Evolutionary conservation across 1,139 yeast species (phyloP).

Genomic region (Candida sp.): DNA sequence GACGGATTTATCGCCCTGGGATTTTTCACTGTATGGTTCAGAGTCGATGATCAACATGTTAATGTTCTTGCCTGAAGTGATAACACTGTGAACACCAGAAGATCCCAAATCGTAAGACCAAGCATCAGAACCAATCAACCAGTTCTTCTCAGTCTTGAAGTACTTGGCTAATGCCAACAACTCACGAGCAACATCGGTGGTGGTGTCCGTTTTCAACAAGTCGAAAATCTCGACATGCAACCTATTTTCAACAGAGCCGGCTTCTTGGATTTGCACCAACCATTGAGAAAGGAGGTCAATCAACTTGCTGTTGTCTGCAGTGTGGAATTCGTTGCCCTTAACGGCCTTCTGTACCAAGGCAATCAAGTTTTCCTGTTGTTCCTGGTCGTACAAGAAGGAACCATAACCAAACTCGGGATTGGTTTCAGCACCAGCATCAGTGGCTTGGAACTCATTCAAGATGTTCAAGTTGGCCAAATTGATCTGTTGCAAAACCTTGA

Average conservation of each 20-base stretch:
- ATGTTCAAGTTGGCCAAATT: conserved; percentile 51
- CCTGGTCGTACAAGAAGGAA: conserved; percentile 61
- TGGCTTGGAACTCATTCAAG: conserved; percentile 52
- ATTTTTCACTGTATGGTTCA: conserved; percentile 68
- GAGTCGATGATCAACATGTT: conserved; percentile 90
- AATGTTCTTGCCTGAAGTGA: conserved; percentile 76
- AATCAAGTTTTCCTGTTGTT: conserved; percentile 52
- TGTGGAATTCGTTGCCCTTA: conserved; percentile 50
- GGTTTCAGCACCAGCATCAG: conserved; percentile 46
- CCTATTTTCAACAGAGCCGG: conserved; percentile 27
- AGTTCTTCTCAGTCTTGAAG: conserved; percentile 56
- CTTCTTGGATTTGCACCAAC: conserved; percentile 53
- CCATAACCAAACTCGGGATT: conserved; percentile 93
- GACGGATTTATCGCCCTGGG: conserved; percentile 19
- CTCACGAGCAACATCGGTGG: conserved; percentile 40
- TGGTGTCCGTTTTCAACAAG: conserved; percentile 45
- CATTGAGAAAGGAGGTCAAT: conserved; percentile 70
- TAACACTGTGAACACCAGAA: conserved; percentile 88
- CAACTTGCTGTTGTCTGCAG: conserved; percentile 50
- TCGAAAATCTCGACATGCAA: conserved; percentile 38
- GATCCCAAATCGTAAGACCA: conserved; percentile 96
- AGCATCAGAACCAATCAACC: conserved; percentile 95
- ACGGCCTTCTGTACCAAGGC: conserved; percentile 53
- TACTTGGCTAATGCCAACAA: conserved; percentile 51
- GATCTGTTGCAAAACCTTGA: conserved; percentile 74